Base-by-base conservation (phyloP, 371 early-diverging fungal species). In the Mucor saturninus region DNA sequence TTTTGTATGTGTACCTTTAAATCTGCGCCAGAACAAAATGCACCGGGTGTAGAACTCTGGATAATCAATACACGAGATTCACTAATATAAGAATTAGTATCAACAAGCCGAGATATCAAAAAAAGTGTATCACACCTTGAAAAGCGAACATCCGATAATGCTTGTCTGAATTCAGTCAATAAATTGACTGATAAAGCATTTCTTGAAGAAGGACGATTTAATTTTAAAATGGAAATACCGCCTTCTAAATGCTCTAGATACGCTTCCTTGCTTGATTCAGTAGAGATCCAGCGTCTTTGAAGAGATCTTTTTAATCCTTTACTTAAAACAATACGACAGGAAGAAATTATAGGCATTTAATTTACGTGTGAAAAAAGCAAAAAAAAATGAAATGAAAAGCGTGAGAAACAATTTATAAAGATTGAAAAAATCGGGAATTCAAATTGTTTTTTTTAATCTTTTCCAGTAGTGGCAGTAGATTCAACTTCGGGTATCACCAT, bases 11-110 rank as follows among this genome's bases (percentile, higher is more conserved):
- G 48, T 81, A 91, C 93, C 82, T 95, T 96, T 66, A 98, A 76
- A 74, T 98, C 98, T 3, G 98, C 98, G 37, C 98, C 98, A 5
- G 98, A 95, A 71, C 97, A 97, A 70, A 98, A 98, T 21, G 93
- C 95, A 4, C 89, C 81, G 43, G 90, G 86, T 2, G 96, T 95
- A 56, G 86, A 54, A 73, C 93, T 93, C 56, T 89, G 84, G 31
- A 98, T 55, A 42, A 98, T 80, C 37, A 96, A 81, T 7, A 93
- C 98, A n/a, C 94, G 87, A 2, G 86, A 76, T 9, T 81, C 83
- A 11, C 85, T 89, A 54, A 8, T 0, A 45, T 35, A 7, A 21
- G 21, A 21, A 21, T 21, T 21, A 21, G 21, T 21, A 21, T 21
- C 21, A 21, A 21, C 21, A 21, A 21, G 21, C 21, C 21, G 21